These are phyloP conservation scores for Cladophialophora bantiana DNA, from an alignment of 2,329 filamentous ascomycete species.

Conservation along the genomic window DNA sequence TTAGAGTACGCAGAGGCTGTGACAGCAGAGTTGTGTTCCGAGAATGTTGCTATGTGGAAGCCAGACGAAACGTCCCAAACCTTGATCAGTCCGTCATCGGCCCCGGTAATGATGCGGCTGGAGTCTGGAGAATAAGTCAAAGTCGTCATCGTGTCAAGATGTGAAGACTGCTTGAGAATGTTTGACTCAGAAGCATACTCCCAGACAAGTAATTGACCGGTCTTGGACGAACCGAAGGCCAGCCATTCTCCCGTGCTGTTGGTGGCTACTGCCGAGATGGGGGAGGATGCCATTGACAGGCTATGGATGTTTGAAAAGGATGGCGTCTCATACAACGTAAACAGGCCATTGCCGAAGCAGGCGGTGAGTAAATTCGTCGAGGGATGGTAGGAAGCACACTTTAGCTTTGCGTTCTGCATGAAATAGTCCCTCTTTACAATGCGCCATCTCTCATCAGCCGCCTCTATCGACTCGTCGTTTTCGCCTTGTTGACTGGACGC, in stretches of 20 bases:
- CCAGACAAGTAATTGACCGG: constrained; percentile 97
- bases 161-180: constrained; percentile 96
- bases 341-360: constrained; percentile 93
- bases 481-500: constrained; percentile 64
- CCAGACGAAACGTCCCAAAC: constrained; percentile 97
- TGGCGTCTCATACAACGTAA: constrained; percentile 93
- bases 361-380: constrained; percentile 91
- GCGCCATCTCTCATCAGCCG: constrained; percentile 78
- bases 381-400: constrained; percentile 88
- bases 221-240: constrained; percentile 92
- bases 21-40: constrained; percentile 92
- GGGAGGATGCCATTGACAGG: constrained; percentile 88
- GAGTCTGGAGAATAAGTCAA: constrained; percentile 93
- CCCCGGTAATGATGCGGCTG: constrained; percentile 87
- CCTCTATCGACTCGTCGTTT: constrained; percentile 66
- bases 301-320: constrained; percentile 96
- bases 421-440: constrained; percentile 93
- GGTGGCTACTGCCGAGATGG: constrained; percentile 92
- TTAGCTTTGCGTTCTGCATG: constrained; percentile 86
- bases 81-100: constrained; percentile 97
- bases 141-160: constrained; percentile 94
- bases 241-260: constrained; percentile 97
- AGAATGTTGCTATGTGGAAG: constrained; percentile 98
- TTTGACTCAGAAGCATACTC: constrained; percentile 99
- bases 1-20: constrained; percentile 94